A percentile compares a stretch with the other conserved stretches of the same genome.
Conservation (phyloP, 192 early-diverging fungal genomes). For the Allomyces javanicus region DNA sequence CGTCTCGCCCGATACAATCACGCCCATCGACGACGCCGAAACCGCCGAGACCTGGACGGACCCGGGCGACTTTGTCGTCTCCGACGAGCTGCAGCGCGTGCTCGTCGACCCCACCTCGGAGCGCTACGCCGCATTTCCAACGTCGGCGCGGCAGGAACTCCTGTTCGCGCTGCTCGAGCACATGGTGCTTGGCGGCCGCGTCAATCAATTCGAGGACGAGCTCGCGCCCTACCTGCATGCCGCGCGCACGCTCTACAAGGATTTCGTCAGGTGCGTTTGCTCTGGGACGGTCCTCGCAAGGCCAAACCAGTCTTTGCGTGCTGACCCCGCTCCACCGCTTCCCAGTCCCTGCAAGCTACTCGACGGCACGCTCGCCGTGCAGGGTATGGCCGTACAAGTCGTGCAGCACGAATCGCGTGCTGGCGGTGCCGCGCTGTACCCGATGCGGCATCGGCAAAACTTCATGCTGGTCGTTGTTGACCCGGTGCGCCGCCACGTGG, state of each 20-base stretch:
- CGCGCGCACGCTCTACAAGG: constrained; percentile 28
- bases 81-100: constrained; percentile 26
- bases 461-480: constrained; percentile 29
- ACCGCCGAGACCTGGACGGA: constrained; percentile 1
- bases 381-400: no score
- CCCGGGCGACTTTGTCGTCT: constrained; percentile 13
- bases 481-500: constrained; percentile 16
- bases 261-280: constrained; percentile 17
- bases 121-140: constrained; percentile 13
- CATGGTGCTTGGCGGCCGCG: constrained; percentile 20
- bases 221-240: constrained; percentile 21
- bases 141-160: constrained; percentile 23
- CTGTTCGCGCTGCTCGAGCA: constrained; percentile 30
- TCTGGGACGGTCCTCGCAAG: no score
- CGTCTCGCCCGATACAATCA: background rate
- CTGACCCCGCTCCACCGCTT: no score
- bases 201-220: constrained; percentile 35
- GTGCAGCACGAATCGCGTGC: no score
- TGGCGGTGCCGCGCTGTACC: constrained; percentile 14
- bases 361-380: no score
- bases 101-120: constrained; percentile 18
- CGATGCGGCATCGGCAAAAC: constrained; percentile 33
- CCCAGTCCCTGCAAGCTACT: no score
- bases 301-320: no score
- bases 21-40: background rate